phyloP scores from a whole-genome alignment of 2,329 filamentous ascomycete species.

The Penicillium sp. region DNA sequence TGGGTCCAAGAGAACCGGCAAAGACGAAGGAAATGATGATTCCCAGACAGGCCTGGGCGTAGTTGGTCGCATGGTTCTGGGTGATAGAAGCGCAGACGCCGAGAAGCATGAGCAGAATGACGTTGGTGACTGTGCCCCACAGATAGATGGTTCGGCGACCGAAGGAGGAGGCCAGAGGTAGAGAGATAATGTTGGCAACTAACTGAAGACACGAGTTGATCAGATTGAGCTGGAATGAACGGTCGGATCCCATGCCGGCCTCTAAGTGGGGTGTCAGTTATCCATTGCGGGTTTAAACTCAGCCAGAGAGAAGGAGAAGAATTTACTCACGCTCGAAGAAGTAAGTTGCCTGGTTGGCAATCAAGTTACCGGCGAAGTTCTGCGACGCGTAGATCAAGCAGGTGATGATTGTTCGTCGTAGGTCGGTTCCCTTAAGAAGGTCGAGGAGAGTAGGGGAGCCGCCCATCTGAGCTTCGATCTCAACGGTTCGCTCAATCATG shows the following conservation, averaged over 20 bases:
- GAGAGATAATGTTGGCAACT: slow-evolving; percentile 37
- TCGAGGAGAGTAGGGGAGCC: slow-evolving; percentile 30
- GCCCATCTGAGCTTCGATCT: slow-evolving; percentile 31
- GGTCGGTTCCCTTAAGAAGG: slow-evolving; percentile 34
- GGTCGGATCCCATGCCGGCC: slow-evolving; percentile 27
- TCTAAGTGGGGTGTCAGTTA: slow-evolving; percentile 21
- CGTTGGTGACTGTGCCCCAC: slow-evolving; percentile 36
- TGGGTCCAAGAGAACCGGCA: slow-evolving; percentile 35
- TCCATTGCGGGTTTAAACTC: neutral
- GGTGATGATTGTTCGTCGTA: slow-evolving; percentile 32
- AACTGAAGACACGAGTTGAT: slow-evolving; percentile 34
- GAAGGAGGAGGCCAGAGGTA: slow-evolving; percentile 39
- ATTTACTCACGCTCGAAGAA: slow-evolving; percentile 50
- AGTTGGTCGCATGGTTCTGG: slow-evolving; percentile 36
- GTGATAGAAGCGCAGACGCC: slow-evolving; percentile 37
- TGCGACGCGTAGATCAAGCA: slow-evolving; percentile 34
- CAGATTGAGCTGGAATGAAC: slow-evolving; percentile 31
- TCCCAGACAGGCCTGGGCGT: slow-evolving; percentile 39
- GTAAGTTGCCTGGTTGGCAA: slow-evolving; percentile 62
- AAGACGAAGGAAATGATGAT: slow-evolving; percentile 44
- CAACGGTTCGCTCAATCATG: slow-evolving; percentile 35
- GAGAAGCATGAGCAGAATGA: slow-evolving; percentile 38
- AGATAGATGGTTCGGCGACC: slow-evolving; percentile 44
- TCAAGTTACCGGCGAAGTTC: slow-evolving; percentile 60
- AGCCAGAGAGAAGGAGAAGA: neutral